Evolutionary conservation across 1,139 yeast species (phyloP).

Genomic region (Candida sp.): DNA sequence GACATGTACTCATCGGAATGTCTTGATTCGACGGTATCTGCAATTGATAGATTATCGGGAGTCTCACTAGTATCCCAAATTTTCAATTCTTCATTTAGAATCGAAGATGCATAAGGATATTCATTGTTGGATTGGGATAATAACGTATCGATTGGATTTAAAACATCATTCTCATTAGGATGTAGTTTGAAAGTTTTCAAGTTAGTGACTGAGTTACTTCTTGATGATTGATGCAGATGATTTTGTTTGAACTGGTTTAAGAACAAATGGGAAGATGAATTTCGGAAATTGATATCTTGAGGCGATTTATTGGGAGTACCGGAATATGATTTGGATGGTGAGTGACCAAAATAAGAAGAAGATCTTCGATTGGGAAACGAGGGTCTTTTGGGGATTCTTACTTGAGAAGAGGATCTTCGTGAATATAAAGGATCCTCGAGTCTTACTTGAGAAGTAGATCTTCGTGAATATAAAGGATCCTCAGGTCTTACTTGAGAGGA

Average conservation of each 20-base stretch:
- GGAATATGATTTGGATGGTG: constrained; percentile 1
- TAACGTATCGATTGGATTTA: constrained; percentile 2
- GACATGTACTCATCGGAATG: neutral
- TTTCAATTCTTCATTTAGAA: constrained; percentile 1
- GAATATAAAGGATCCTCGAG: no score
- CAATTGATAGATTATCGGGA: constrained; percentile 2
- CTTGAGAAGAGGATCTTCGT: no score
- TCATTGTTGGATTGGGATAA: neutral
- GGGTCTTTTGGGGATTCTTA: neutral
- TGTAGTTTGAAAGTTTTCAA: constrained; percentile 53
- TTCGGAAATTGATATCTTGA: neutral
- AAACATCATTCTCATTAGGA: constrained; percentile 1
- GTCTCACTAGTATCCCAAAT: constrained; percentile 2
- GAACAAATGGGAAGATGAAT: neutral
- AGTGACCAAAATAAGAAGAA: neutral
- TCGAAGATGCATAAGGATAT: neutral
- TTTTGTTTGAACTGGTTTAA: neutral
- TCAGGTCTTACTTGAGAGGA: neutral
- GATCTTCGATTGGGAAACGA: neutral
- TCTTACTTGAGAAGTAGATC: neutral
- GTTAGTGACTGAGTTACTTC: constrained; percentile 76
- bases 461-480: no score
- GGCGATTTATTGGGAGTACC: constrained; percentile 1
- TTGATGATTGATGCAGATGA: constrained; percentile 16
- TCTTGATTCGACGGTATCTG: constrained; percentile 2